Evolutionary conservation across 495 filamentous ascomycete species (phyloP).

Genomic region (Hypoxylon rickii): DNA sequence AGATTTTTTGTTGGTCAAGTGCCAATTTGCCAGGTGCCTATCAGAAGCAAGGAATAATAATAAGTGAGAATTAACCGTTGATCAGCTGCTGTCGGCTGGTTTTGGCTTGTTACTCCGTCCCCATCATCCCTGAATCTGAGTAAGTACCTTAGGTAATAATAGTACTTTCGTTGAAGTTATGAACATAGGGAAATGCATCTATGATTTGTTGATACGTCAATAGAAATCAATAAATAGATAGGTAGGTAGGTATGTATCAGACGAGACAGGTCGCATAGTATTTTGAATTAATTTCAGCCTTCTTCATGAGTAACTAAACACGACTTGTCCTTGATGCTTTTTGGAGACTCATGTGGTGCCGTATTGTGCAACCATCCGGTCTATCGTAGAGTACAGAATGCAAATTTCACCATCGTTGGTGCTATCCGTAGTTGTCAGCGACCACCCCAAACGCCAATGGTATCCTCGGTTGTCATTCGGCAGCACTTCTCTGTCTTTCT

Average conservation of each 20-base stretch:
- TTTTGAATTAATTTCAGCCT: not conserved
- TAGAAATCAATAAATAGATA: no score
- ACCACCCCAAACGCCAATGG: constrained; percentile 42
- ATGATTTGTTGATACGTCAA: no score
- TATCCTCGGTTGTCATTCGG: constrained; percentile 30
- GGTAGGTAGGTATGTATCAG: no score
- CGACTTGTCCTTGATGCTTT: not conserved
- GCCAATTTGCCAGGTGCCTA: not conserved
- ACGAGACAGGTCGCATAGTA: no score
- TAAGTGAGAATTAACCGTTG: no score
- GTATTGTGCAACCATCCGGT: constrained; percentile 14
- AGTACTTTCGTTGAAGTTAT: no score
- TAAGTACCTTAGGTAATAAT: no score
- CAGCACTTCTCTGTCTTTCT: constrained; percentile 19
- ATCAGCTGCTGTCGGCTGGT: no score
- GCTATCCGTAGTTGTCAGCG: constrained; percentile 32
- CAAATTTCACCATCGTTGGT: constrained; percentile 16
- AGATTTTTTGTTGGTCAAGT: constrained; percentile 26
- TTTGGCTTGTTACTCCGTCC: no score
- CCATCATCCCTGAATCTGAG: no score
- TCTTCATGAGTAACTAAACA: not conserved
- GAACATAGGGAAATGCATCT: no score
- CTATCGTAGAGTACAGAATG: constrained; percentile 30
- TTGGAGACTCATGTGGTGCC: constrained; percentile 17
- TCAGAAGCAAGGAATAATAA: no score